Conservation (phyloP, 1,284 basidiomycete species). For the Melampsora abietis-canadensis region DNA sequence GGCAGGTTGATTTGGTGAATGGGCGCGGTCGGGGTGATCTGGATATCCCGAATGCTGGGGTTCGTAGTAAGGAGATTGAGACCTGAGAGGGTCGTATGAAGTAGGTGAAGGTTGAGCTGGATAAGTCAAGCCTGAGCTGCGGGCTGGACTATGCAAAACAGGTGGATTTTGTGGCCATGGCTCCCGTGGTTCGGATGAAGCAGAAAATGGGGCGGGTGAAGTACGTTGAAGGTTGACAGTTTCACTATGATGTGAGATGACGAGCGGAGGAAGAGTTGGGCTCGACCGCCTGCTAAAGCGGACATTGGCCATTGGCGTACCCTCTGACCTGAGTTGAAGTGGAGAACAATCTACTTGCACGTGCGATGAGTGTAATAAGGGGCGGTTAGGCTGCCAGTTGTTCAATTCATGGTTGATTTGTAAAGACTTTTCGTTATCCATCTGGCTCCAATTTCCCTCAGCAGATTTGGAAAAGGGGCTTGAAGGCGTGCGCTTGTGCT, state of each 20-base stretch:
- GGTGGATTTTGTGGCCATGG: neutral
- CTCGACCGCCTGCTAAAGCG: neutral
- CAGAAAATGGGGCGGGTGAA: neutral
- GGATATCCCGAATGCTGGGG: neutral
- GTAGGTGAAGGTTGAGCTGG: neutral
- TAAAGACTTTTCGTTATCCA: neutral
- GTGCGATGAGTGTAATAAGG: neutral
- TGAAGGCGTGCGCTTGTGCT: neutral
- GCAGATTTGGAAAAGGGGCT: neutral
- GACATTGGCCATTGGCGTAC: neutral
- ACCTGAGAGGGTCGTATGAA: neutral
- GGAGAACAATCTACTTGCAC: neutral
- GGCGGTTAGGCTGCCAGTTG: neutral
- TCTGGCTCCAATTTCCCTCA: neutral
- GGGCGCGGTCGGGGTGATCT: neutral
- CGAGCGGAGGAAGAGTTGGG: constrained; percentile 1
- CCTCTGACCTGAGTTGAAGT: neutral
- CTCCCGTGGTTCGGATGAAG: neutral
- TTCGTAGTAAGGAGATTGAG: constrained; percentile 2
- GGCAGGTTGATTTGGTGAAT: neutral
- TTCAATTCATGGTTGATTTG: neutral
- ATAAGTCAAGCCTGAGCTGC: neutral
- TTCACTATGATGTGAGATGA: neutral
- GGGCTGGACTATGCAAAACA: neutral
- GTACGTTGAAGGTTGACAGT: neutral